Evolutionary conservation across 2,329 filamentous ascomycete genomes (phyloP), one percentile per base, ranked within the genome.

Genomic region (Mycosphaerella arachidis): DNA sequence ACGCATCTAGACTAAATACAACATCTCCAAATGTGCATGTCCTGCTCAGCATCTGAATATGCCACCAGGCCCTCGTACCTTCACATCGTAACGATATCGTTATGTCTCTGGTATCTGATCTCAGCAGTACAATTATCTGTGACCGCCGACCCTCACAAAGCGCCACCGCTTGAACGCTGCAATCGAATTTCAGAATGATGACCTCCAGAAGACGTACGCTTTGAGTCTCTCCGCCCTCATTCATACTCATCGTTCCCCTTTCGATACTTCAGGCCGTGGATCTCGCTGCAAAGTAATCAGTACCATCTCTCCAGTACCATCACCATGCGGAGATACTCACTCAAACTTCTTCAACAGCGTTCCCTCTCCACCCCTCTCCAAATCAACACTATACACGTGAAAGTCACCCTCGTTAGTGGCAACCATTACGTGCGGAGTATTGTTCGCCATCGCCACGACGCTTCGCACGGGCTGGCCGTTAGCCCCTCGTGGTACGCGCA

Each of bases 371-470:
- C 94, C 94, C 63, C 90, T 90, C 68, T 96, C 92, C 79, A 99
- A 85, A 73, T 99, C 92, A 57, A 99, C 92, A 66, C 91, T 93
- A 76, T 93, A 99, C 31, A 97, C 89, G 68, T 94, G 96, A 71
- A 97, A 97, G 27, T 88, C 88, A 9, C 94, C 94, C 73, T 99
- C 94, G 68, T 89, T 97, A 0, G 94, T 99, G 13, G 97, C 92
- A 0, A 97, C 91, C 92, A 99, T 97, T 53, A 99, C 90, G 70
- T 97, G 92, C 0, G 94, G 94, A 29, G 90, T 92, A 72, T 87
- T 96, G 70, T 88, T 94, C 72, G 91, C 96, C 88, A 99, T 95
- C 8, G 94, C 93, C 48, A 99, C 94, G n/a, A 99, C 93, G 66
- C 91, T 96, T 66, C 90, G 83, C 45, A 96, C 76, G 0, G 90